Evolutionary conservation across 805 yeast species (phyloP).

Genomic region (Candida sithepensis): DNA sequence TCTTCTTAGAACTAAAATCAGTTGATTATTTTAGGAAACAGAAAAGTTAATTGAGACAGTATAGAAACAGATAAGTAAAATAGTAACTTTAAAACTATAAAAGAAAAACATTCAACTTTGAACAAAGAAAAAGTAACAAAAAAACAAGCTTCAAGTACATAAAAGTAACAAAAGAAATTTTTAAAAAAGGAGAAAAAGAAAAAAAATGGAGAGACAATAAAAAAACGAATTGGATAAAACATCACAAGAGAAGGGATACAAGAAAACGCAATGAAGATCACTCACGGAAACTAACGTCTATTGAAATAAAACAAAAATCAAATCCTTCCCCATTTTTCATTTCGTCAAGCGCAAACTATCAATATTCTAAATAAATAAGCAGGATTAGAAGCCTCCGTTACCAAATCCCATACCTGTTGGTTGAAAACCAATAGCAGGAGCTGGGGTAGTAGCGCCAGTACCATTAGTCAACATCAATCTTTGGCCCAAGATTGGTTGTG

Average conservation of each 20-base stretch:
- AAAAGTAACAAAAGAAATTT: not conserved
- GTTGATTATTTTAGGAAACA: no score
- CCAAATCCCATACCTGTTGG: slow-evolving; percentile 74
- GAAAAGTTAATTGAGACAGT: not conserved
- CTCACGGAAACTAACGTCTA: not conserved
- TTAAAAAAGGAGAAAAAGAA: slow-evolving; percentile 1
- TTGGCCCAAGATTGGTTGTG: slow-evolving; percentile 50
- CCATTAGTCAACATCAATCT: slow-evolving; percentile 85
- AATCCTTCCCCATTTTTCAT: not conserved
- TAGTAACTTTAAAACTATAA: not conserved
- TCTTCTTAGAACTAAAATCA: no score
- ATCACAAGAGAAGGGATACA: not conserved
- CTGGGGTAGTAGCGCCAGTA: slow-evolving; percentile 39
- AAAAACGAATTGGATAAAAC: not conserved
- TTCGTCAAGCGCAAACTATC: not conserved
- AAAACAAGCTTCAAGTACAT: not conserved
- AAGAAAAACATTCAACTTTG: not conserved
- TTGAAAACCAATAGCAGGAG: slow-evolving; percentile 52
- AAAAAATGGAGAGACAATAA: slow-evolving; percentile 4
- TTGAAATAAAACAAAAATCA: not conserved
- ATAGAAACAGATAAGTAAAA: not conserved
- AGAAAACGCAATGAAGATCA: not conserved
- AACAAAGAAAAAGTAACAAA: not conserved
- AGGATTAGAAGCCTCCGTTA: slow-evolving; percentile 37
- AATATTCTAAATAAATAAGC: not conserved